Base-by-base conservation (phyloP, 108 stramenopile species). In the Aurantiochytrium sp. region DNA sequence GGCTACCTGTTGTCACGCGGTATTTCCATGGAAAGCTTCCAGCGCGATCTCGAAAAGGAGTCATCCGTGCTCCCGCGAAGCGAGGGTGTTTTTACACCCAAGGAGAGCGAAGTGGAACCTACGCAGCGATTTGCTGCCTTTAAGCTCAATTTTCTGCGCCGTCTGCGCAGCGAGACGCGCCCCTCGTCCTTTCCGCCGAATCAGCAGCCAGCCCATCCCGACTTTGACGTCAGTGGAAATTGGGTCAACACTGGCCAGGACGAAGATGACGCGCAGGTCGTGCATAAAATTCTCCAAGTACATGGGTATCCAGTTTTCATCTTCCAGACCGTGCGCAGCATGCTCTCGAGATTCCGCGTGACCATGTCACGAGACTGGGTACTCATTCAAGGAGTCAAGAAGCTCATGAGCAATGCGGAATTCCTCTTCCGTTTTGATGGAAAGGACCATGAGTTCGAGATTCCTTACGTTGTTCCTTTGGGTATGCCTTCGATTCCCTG, bases 401-500 rank as follows among this genome's bases (percentile, higher is more conserved):
- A 83, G 51, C 76, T 83, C 4, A 83, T 83, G 76, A 47, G 51
- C 23, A 53, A 47, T 35, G 76, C 49, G n/a, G 76, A 83, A 23
- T 83, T 83, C 51, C 51, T 83, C 25, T 83, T 83, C 4, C 45
- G 28, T 6, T 53, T 2, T 23, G 76, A 83, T 45, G 76, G 51
- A 8, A 83, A 53, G 49, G 76, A 83, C 76, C 76, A 83, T 45
- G 45, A 43, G 14, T 47, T 83, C 23, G 76, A 83, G 51, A 83
- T 83, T 23, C 76, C 76, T 6, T 53, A 83, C 28, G 76, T 83
- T 23, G 76, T 83, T 12, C 76, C 76, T 14, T 45, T 83, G 6
- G 76, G 76, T 16, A 83, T 83, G 76, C 76, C 76, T 12, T 83
- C 76, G 1, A 83, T 83, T 1, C 76, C 76, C 8, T 83, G 76